These are phyloP conservation scores for Paraconiothyrium brasiliense DNA, from an alignment of 2,329 filamentous ascomycete species.

Conservation along the genomic window DNA sequence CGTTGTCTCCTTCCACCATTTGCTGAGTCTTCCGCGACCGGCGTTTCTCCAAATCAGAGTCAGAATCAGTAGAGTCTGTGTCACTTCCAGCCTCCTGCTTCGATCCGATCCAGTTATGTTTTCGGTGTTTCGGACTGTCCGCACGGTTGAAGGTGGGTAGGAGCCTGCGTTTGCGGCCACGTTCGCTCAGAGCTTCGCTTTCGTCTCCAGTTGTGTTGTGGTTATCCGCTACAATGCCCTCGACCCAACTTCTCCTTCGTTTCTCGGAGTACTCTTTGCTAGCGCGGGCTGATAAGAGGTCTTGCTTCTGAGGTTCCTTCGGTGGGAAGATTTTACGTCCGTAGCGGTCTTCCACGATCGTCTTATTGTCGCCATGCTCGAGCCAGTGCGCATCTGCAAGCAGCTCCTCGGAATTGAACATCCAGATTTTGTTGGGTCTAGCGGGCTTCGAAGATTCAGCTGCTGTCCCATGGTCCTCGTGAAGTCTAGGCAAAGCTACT, in stretches of 20 bases:
- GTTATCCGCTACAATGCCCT: constrained; percentile 39
- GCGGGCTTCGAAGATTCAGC: constrained; percentile 64
- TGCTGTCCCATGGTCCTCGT: constrained; percentile 37
- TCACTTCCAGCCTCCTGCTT: constrained; percentile 39
- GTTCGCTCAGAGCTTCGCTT: constrained; percentile 49
- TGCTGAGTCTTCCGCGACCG: constrained; percentile 61
- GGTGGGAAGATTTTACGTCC: constrained; percentile 74
- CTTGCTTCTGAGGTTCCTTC: constrained; percentile 33
- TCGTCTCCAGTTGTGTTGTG: constrained; percentile 43
- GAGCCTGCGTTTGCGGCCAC: constrained; percentile 47
- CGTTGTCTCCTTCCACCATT: constrained; percentile 55
- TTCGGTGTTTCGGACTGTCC: constrained; percentile 43
- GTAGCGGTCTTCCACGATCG: constrained; percentile 79
- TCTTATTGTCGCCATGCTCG: constrained; percentile 82
- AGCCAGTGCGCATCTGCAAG: constrained; percentile 92
- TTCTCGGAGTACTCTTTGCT: constrained; percentile 49
- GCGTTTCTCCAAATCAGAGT: constrained; percentile 59
- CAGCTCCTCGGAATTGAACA: constrained; percentile 82
- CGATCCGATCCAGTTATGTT: constrained; percentile 41
- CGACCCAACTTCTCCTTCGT: constrained; percentile 44
- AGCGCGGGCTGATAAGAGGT: constrained; percentile 40
- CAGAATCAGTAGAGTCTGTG: constrained; percentile 46
- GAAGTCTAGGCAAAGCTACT: constrained; percentile 45
- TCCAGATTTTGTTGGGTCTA: constrained; percentile 85
- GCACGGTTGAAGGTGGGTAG: constrained; percentile 41